These are phyloP conservation scores for Nothopassalora personata DNA, from an alignment of 2,329 filamentous ascomycete genomes.

Conservation along the genomic window DNA sequence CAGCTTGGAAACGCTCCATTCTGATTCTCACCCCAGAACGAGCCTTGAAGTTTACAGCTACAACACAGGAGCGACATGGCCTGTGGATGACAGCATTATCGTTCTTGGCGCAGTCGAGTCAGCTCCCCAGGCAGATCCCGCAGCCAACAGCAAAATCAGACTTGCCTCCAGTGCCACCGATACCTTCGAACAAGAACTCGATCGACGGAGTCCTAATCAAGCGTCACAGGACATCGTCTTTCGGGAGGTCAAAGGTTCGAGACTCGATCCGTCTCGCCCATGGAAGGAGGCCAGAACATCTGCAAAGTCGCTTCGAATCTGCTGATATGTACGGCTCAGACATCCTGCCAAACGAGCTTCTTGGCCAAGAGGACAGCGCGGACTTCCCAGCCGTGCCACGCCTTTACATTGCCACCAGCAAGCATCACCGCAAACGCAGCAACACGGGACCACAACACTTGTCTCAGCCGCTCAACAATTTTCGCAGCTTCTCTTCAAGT, in stretches of 20 bases:
- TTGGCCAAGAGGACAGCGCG: slow-evolving; percentile 50
- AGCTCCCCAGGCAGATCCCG: slow-evolving; percentile 22
- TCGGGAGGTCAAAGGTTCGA: slow-evolving; percentile 57
- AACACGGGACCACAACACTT: slow-evolving; percentile 71
- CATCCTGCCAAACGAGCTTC: slow-evolving; percentile 1
- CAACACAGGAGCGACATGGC: slow-evolving; percentile 78
- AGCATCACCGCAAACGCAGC: slow-evolving; percentile 78
- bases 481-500: slow-evolving; percentile 68
- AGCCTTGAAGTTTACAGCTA: slow-evolving; percentile 90
- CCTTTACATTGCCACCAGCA: slow-evolving; percentile 55
- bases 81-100: slow-evolving; percentile 92
- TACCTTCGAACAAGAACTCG: slow-evolving; percentile 13
- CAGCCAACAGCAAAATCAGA: slow-evolving; percentile 18
- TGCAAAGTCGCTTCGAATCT: slow-evolving; percentile 15
- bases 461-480: slow-evolving; percentile 59
- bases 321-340: slow-evolving; percentile 7
- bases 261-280: slow-evolving; percentile 90
- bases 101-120: slow-evolving; percentile 82
- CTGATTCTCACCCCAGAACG: slow-evolving; percentile 88
- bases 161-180: slow-evolving; percentile 26
- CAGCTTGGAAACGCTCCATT: slow-evolving; percentile 82
- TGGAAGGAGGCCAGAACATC: slow-evolving; percentile 39
- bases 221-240: slow-evolving; percentile 26
- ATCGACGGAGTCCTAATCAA: slow-evolving; percentile 29
- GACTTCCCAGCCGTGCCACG: slow-evolving; percentile 68